Evolutionary conservation across 345 rosid genomes (phyloP), one percentile per base, ranked within the genome.

Genomic region (Crucihimalaya himalaica): DNA sequence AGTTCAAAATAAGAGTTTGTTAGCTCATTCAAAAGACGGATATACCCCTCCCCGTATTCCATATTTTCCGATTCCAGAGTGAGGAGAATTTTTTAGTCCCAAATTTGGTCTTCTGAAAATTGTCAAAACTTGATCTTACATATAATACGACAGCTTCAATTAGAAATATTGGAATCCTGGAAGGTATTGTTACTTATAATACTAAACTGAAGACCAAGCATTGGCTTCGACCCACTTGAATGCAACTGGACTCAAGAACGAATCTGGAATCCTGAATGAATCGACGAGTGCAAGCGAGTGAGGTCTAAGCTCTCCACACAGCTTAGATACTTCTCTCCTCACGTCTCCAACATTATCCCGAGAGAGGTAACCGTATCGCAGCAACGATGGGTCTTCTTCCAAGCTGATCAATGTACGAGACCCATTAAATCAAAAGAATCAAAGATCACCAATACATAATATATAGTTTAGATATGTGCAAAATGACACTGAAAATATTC

Each of bases 141-240:
- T 51, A 13, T 34, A 8, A 34, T 34, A 31, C 8, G 29, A 2
- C 29, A 34, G 11, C 7, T 14, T n/a, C 23, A 46, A 43, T 15
- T 1, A 20, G 0, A n/a, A 20, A 39, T 61, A 13, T 23, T 63
- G 54, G 54, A 45, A 45, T 11, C 16, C 8, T 29, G 55, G 29
- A 55, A 39, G 52, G 19, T 13, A 9, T 27, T 14, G 19, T 39
- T 39, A 6, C 5, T 47, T 80, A 11, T 42, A 71, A 6, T 29
- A 56, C 60, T 82, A 71, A 59, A 72, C 82, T 8, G 87, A 84
- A 60, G 95, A 82, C 93, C 90, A 86, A 19, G 97, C 81, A 67
- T 89, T 88, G 19, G 97, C 86, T 18, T 86, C 93, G 14, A 94
- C 82, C 97, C 98, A 94, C 76, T 94, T 70, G 55, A 78, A 91